phyloP scores from a whole-genome alignment of 805 yeast species.

The Candida taoyuanica region DNA sequence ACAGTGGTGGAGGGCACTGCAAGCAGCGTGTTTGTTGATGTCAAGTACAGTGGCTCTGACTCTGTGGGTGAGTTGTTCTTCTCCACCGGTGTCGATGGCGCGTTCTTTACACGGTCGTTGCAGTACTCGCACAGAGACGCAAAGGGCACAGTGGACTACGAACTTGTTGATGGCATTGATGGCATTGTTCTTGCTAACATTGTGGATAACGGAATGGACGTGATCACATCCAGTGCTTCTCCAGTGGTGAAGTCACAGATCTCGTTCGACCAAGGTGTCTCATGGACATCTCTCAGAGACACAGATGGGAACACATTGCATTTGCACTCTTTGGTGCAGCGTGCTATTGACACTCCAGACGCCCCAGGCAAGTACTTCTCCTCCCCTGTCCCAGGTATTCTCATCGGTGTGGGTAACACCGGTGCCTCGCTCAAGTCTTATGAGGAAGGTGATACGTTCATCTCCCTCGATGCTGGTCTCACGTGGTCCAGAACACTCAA shows the following conservation, averaged over 20 bases:
- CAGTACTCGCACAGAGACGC: conserved; percentile 35
- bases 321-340: conserved; percentile 32
- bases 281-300: conserved; percentile 29
- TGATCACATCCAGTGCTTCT: conserved; percentile 5
- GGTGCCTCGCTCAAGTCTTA: conserved; percentile 25
- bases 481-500: conserved; percentile 58
- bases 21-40: conserved; percentile 38
- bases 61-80: conserved; percentile 30
- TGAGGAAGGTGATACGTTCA: conserved; percentile 43
- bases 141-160: conserved; percentile 31
- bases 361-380: conserved; percentile 30
- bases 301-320: conserved; percentile 32
- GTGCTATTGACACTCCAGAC: conserved; percentile 19
- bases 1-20: conserved; percentile 35
- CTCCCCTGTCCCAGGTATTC: conserved; percentile 42
- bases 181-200: conserved; percentile 57
- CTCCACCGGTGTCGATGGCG: conserved; percentile 46
- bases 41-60: conserved; percentile 19
- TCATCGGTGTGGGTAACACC: conserved; percentile 40
- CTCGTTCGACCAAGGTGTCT: conserved; percentile 35
- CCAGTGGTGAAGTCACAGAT: conserved; percentile 28
- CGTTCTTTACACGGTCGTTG: conserved; percentile 42
- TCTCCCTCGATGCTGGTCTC: conserved; percentile 76
- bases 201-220: conserved; percentile 21
- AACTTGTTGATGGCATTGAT: conserved; percentile 44